Percentiles rank a stretch among this genome's conserved stretches.
Evolutionary conservation across 805 yeast genomes (phyloP).

Genomic region (Komagataella mondaviorum): DNA sequence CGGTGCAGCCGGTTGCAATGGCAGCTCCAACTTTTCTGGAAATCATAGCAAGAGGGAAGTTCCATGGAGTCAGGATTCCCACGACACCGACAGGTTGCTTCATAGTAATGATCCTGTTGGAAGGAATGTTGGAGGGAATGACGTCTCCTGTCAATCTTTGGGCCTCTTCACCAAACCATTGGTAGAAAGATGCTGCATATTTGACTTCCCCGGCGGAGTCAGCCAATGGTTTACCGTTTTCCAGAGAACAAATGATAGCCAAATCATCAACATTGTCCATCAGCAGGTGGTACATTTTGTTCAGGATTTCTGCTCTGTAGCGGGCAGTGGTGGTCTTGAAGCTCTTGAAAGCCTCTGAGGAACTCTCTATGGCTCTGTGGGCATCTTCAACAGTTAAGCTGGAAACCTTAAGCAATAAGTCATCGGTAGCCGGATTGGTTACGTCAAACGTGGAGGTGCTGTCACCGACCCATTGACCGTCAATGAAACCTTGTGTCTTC

Average conservation of each 20-base stretch:
- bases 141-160: constrained; percentile 58
- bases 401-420: constrained; percentile 38
- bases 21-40: constrained; percentile 68
- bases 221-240: constrained; percentile 61
- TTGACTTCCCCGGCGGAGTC: constrained; percentile 64
- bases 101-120: constrained; percentile 38
- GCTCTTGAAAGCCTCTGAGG: constrained; percentile 34
- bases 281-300: constrained; percentile 38
- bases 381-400: constrained; percentile 36
- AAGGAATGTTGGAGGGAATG: constrained; percentile 37
- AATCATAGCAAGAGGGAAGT: constrained; percentile 73
- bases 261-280: constrained; percentile 48
- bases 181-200: constrained; percentile 65
- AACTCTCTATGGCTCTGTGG: constrained; percentile 39
- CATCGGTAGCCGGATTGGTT: constrained; percentile 59
- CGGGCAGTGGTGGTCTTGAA: constrained; percentile 45
- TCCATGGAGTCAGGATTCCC: constrained; percentile 76
- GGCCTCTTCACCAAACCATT: constrained; percentile 84
- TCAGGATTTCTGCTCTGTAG: constrained; percentile 37
- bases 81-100: constrained; percentile 76
- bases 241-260: constrained; percentile 49
- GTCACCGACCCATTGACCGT: constrained; percentile 55
- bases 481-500: constrained; percentile 47
- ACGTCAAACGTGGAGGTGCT: constrained; percentile 43
- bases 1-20: constrained; percentile 67